These are phyloP conservation scores for Strigomonas culicis DNA, from an alignment of 208 protist species.

Conservation along the genomic window DNA sequence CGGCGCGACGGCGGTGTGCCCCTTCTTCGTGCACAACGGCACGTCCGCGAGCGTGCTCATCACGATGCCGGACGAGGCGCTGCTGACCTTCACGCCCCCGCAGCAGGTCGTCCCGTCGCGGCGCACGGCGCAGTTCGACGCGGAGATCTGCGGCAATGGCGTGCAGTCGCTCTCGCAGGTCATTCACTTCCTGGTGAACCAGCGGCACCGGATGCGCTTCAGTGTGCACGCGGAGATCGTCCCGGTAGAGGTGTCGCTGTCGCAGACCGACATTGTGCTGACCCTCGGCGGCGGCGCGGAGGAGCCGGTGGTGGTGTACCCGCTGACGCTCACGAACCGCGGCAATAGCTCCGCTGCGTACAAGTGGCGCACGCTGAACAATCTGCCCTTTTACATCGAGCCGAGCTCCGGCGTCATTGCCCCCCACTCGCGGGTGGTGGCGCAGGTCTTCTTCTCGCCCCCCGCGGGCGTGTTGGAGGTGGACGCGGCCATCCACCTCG, in stretches of 20 bases:
- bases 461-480: constrained; percentile 32
- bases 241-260: constrained; percentile 88
- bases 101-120: constrained; percentile 89
- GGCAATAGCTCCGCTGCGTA: constrained; percentile 82
- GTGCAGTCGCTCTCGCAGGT: constrained; percentile 80
- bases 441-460: constrained; percentile 73
- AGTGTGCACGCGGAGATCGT: constrained; percentile 85
- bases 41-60: constrained; percentile 73
- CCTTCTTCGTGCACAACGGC: constrained; percentile 92
- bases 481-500: constrained; percentile 38
- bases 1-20: constrained; percentile 55
- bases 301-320: constrained; percentile 60
- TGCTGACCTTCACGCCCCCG: constrained; percentile 53
- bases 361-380: constrained; percentile 51
- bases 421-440: constrained; percentile 48
- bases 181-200: constrained; percentile 89
- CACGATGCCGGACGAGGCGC: constrained; percentile 70
- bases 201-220: constrained; percentile 85
- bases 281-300: constrained; percentile 65
- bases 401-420: constrained; percentile 59
- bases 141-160: constrained; percentile 56
- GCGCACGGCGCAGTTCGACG: constrained; percentile 90
- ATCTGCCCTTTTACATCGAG: constrained; percentile 59
- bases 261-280: constrained; percentile 75
- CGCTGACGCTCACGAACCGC: constrained; percentile 71